Base-by-base conservation (phyloP, 2,329 filamentous ascomycete genomes). In the Clarireedia sp. region DNA sequence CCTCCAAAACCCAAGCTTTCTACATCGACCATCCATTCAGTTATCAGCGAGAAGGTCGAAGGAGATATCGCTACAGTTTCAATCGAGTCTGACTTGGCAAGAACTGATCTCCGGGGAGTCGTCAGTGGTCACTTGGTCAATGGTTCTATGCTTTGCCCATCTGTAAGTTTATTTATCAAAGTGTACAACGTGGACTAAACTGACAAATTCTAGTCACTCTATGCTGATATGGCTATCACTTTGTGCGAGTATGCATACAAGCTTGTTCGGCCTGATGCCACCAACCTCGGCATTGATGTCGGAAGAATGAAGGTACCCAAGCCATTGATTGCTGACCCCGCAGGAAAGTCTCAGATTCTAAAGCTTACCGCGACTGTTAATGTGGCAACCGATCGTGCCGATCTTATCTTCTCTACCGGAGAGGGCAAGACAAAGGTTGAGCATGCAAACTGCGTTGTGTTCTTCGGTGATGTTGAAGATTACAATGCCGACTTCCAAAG, bases 281-380 rank as follows among this genome's bases (percentile, higher is more conserved):
- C 76, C 63, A 21, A 73, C 74, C 8, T 74, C 74, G 37, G 67
- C 75, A 53, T 58, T 10, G 86, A 88, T 59, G 79, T 89, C 14
- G 76, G 76, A 61, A 74, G 81, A 49, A 82, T 89, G 74, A 81
- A 85, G 66, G 84, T 88, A 1, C 77, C 77, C 48, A 87, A 88
- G 75, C 82, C 85, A 24, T 73, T 90, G 57, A 86, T 90, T 60
- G 77, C 75, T 62, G 56, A 54, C 26, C 48, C 45, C 38, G 29
- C 37, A 40, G 70, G 72, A 47, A 54, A 54, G 37, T 24, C 24
- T 17, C 52, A 54, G 43, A n/a, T 54, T 48, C 70, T 88, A 29
- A 78, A 80, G 63, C 74, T 86, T 61, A 77, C 79, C 49, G 80
- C 78, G 54, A 80, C 75, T n/a, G 79, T 79, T 44, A 77, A 87